Conservation (phyloP, 2,329 filamentous ascomycete genomes). For the Cryoendolithus antarcticus region DNA sequence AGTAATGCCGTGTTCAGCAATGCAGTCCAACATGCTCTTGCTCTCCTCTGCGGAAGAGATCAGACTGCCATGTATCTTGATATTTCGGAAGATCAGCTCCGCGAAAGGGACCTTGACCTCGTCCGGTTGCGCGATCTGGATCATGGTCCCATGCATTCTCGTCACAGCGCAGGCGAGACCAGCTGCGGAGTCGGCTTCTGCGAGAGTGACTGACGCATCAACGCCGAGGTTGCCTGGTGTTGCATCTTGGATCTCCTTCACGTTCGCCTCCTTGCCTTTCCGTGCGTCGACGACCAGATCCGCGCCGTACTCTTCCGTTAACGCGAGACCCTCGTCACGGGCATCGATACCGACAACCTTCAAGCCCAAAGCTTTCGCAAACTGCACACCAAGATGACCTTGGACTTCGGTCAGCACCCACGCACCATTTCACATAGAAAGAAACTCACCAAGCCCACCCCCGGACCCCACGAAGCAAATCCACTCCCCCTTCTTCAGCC, state of each 20-base stretch:
- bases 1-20: slow-evolving; percentile 30
- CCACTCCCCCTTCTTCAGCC: slow-evolving; percentile 28
- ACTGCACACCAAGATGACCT: slow-evolving; percentile 41
- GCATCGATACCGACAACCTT: slow-evolving; percentile 44
- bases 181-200: slow-evolving; percentile 39
- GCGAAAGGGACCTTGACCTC: slow-evolving; percentile 28
- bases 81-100: slow-evolving; percentile 43
- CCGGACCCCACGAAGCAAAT: slow-evolving; percentile 26
- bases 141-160: slow-evolving; percentile 45
- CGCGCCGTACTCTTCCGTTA: slow-evolving; percentile 37
- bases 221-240: slow-evolving; percentile 40
- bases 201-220: slow-evolving; percentile 41
- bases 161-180: slow-evolving; percentile 43
- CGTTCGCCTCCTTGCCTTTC: slow-evolving; percentile 34
- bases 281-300: slow-evolving; percentile 42
- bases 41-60: slow-evolving; percentile 23
- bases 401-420: too few species aligned
- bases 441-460: slow-evolving; percentile 41
- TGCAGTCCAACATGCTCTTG: slow-evolving; percentile 21
- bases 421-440: too few species aligned
- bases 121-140: slow-evolving; percentile 45
- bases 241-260: slow-evolving; percentile 34
- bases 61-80: slow-evolving; percentile 34
- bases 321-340: slow-evolving; percentile 39
- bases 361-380: slow-evolving; percentile 40